Evolutionary conservation across 805 yeast genomes (phyloP).

Genomic region (Tetrapisispora pingtungensis): DNA sequence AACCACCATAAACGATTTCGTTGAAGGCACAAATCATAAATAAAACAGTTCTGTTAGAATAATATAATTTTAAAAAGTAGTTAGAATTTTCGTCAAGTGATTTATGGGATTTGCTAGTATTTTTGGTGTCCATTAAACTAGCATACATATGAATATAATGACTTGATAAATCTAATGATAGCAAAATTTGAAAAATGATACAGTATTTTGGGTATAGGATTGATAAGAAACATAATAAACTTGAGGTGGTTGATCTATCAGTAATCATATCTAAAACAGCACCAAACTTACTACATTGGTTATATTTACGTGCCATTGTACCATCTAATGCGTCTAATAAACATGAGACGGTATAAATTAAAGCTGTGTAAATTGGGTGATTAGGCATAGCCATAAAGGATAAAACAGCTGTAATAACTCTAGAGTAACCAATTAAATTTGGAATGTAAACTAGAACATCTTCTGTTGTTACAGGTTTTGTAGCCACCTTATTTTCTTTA

Average conservation of each 20-base stretch:
- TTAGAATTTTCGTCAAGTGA: slow-evolving; percentile 61
- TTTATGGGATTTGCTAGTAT: slow-evolving; percentile 53
- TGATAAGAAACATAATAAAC: slow-evolving; percentile 79
- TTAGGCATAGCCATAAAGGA: slow-evolving; percentile 75
- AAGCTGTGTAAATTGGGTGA: slow-evolving; percentile 72
- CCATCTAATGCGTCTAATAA: slow-evolving; percentile 95
- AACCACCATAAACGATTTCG: slow-evolving; percentile 84
- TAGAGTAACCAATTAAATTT: slow-evolving; percentile 78
- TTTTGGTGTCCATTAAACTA: slow-evolving; percentile 65
- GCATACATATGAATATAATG: slow-evolving; percentile 99
- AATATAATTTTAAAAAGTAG: slow-evolving; percentile 71
- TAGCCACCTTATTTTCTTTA: background rate
- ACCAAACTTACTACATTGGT: slow-evolving; percentile 87
- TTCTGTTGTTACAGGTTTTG: slow-evolving; percentile 29
- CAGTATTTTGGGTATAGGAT: slow-evolving; percentile 57
- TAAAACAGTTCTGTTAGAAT: slow-evolving; percentile 72
- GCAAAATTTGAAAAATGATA: slow-evolving; percentile 64
- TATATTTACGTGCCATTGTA: slow-evolving; percentile 77
- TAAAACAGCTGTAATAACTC: slow-evolving; percentile 72
- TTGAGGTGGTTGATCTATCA: slow-evolving; percentile 92
- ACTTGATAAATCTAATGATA: slow-evolving; percentile 79
- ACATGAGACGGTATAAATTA: slow-evolving; percentile 78
- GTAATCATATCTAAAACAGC: slow-evolving; percentile 99
- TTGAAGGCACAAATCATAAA: slow-evolving; percentile 88
- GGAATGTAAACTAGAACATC: slow-evolving; percentile 77